Evolutionary conservation across 768 basidiomycete genomes (phyloP).

Genomic region (Russula vinacea): DNA sequence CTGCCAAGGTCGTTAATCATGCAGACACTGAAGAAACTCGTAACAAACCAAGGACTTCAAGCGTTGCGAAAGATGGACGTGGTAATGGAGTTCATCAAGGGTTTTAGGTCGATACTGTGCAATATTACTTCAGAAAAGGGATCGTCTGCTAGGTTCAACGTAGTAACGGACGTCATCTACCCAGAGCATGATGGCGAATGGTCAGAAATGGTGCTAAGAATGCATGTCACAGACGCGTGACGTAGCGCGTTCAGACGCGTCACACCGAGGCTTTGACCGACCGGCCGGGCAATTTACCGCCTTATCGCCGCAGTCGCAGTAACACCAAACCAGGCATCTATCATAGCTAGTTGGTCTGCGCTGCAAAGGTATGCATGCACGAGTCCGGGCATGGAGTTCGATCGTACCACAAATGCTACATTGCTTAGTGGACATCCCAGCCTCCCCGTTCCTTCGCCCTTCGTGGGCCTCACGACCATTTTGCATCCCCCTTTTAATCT

Average conservation of each 20-base stretch:
- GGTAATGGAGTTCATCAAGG: slow-evolving; percentile 87
- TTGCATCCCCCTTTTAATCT: too few relatives aligned
- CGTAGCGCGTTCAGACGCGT: slow-evolving; percentile 29
- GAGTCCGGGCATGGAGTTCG: too few relatives aligned
- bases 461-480: too few relatives aligned
- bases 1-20: slow-evolving; percentile 38
- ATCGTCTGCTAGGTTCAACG: neutral
- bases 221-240: slow-evolving; percentile 27
- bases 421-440: too few relatives aligned
- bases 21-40: neutral
- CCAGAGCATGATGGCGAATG: slow-evolving; percentile 40
- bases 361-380: too few relatives aligned
- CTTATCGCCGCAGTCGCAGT: slow-evolving; percentile 4
- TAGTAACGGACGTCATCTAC: slow-evolving; percentile 46
- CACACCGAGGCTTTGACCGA: slow-evolving; percentile 25
- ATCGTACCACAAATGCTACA: too few relatives aligned
- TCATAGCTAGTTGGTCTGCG: too few relatives aligned
- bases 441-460: too few relatives aligned
- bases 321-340: neutral
- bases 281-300: slow-evolving; percentile 22
- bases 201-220: neutral
- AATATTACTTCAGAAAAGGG: neutral
- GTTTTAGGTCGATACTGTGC: slow-evolving; percentile 80
- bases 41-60: slow-evolving; percentile 70
- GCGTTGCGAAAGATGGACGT: slow-evolving; percentile 72